Evolutionary conservation across 108 stramenopile genomes (phyloP).

Genomic region (Mayamaea pseudoterrestris): DNA sequence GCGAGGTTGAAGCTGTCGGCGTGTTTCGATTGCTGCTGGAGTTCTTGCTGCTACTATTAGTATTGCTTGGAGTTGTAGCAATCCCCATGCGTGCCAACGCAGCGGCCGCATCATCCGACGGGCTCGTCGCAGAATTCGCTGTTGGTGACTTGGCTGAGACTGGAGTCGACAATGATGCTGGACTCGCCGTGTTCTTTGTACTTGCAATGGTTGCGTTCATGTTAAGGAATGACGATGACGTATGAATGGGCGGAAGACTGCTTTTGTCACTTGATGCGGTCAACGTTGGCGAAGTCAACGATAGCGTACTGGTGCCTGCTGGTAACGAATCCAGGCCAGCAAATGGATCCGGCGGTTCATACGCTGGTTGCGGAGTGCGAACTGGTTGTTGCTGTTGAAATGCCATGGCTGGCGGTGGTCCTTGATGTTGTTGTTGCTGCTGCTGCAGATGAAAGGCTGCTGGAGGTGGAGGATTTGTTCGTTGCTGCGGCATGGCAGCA

Average conservation of each 20-base stretch:
- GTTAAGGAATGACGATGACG: too few relatives aligned
- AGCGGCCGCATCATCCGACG: slow-evolving; percentile 4
- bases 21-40: too few relatives aligned
- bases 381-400: slow-evolving; percentile 6
- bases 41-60: too few relatives aligned
- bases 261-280: neutral
- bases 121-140: neutral
- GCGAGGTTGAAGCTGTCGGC: neutral
- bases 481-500: slow-evolving; percentile 33
- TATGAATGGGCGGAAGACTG: neutral
- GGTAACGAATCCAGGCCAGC: slow-evolving; percentile 38
- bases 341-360: slow-evolving; percentile 64
- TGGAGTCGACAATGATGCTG: too few relatives aligned
- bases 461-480: slow-evolving; percentile 13
- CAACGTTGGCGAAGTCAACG: neutral
- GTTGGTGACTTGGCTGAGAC: too few relatives aligned
- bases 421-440: slow-evolving; percentile 19
- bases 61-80: slow-evolving; percentile 1
- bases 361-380: slow-evolving; percentile 20
- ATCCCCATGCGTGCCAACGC: slow-evolving; percentile 7
- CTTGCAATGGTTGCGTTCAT: slow-evolving; percentile 4
- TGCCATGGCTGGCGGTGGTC: slow-evolving; percentile 6
- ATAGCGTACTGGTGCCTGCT: slow-evolving; percentile 7
- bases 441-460: slow-evolving; percentile 25
- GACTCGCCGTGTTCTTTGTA: neutral